phyloP scores from a whole-genome alignment of 2,329 filamentous ascomycete genomes.

The Didymella exigua region DNA sequence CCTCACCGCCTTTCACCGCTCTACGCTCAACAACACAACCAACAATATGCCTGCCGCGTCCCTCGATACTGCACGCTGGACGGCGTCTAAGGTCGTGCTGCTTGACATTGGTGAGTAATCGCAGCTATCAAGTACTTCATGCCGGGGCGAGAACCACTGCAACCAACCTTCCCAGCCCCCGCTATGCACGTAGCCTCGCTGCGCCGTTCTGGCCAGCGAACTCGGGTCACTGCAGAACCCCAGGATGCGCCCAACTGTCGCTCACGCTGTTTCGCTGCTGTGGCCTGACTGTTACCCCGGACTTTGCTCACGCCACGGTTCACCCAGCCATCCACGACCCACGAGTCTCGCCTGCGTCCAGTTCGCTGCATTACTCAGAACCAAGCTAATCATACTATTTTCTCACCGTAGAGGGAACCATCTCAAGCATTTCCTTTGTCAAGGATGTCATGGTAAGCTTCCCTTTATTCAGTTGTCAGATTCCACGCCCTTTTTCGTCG shows the following conservation, averaged over 20 bases:
- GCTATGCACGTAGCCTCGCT: constrained; percentile 22
- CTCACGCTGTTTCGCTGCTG: constrained; percentile 24
- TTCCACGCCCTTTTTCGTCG: constrained; percentile 17
- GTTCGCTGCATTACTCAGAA: constrained; percentile 24
- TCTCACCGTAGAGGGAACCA: constrained; percentile 70
- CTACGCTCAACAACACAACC: constrained; percentile 19
- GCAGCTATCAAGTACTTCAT: constrained; percentile 24
- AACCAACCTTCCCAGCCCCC: constrained; percentile 26
- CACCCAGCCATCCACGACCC: constrained; percentile 29
- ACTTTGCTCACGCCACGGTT: constrained; percentile 37
- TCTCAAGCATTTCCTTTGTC: constrained; percentile 84
- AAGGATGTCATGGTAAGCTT: constrained; percentile 77
- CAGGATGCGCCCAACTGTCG: constrained; percentile 6
- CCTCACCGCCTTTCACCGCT: constrained; percentile 45
- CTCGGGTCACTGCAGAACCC: constrained; percentile 21
- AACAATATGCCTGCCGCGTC: constrained; percentile 36
- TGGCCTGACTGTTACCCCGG: constrained; percentile 34
- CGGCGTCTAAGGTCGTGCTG: constrained; percentile 55
- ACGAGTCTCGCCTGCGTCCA: constrained; percentile 23
- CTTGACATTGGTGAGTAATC: constrained; percentile 63
- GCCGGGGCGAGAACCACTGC: constrained; percentile 22
- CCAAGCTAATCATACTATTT: constrained; percentile 35
- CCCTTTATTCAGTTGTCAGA: constrained; percentile 24
- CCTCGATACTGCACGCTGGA: constrained; percentile 40
- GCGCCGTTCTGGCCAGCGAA: constrained; percentile 27